phyloP scores from a whole-genome alignment of 2,329 filamentous ascomycete genomes.

The Metarhizium robertsii region DNA sequence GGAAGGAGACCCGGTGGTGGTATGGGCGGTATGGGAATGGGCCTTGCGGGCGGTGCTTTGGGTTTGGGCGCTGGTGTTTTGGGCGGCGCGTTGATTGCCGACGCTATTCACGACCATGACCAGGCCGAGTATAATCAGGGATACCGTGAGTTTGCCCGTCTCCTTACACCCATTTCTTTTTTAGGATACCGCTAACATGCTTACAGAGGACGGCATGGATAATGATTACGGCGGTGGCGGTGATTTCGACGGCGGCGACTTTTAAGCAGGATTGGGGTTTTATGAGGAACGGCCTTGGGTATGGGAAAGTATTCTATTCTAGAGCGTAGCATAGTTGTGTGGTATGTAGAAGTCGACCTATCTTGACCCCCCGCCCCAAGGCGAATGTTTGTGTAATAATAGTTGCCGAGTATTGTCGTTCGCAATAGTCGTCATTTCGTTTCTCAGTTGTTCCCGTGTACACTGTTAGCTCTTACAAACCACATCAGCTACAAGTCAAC shows the following conservation, averaged over 20 bases:
- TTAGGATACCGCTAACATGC: constrained; percentile 9
- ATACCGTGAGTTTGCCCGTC: constrained; percentile 23
- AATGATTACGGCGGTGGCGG: constrained; percentile 5
- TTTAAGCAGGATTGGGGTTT: constrained; percentile 4
- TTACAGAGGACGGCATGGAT: constrained; percentile 20
- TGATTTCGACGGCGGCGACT: constrained; percentile 17
- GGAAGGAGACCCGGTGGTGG: constrained; percentile 30
- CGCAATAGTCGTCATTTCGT: too few species aligned
- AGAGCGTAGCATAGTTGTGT: not conserved
- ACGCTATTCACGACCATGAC: constrained; percentile 55
- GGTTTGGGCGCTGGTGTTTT: constrained; percentile 75
- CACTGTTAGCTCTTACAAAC: too few species aligned
- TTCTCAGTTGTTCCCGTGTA: too few species aligned
- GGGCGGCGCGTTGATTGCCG: constrained; percentile 63
- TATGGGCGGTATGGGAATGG: constrained; percentile 37
- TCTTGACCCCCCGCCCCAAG: too few species aligned
- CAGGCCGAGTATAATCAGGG: constrained; percentile 45
- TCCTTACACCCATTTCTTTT: not conserved
- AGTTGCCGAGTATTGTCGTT: too few species aligned
- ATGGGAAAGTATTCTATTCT: constrained; percentile 1
- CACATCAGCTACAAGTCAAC: too few species aligned
- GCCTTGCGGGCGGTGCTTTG: constrained; percentile 65
- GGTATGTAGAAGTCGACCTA: not conserved
- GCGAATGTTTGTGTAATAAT: too few species aligned
- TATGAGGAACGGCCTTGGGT: not conserved